Conservation (phyloP, 306 rosid species). For the Quercus agrifolia region DNA sequence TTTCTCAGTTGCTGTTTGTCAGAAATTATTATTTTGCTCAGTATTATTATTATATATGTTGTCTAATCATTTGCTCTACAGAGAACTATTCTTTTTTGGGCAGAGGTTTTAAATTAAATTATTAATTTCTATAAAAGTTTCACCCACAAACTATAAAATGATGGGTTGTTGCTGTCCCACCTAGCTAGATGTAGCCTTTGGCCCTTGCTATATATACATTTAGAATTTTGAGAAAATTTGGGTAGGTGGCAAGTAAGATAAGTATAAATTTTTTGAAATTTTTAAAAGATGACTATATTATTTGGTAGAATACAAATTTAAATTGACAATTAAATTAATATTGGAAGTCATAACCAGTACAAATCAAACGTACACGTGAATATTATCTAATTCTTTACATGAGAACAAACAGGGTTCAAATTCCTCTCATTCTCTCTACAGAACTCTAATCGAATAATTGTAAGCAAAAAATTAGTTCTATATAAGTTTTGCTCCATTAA, state of each 20-base stretch:
- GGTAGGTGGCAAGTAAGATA: neutral
- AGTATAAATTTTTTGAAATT: too few species aligned
- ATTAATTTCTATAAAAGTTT: neutral
- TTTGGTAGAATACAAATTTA: neutral
- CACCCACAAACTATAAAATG: neutral
- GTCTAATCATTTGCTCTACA: neutral
- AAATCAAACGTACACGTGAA: too few species aligned
- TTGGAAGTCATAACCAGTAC: too few species aligned
- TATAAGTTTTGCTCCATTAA: too few species aligned
- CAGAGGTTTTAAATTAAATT: neutral
- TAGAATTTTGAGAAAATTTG: neutral
- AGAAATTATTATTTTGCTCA: neutral
- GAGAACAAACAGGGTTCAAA: too few species aligned
- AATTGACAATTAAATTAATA: too few species aligned
- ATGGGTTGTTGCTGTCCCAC: neutral
- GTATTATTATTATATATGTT: neutral
- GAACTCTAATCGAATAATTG: too few species aligned
- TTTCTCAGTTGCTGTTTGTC: neutral
- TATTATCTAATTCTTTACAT: too few species aligned
- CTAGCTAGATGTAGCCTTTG: neutral
- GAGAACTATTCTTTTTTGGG: neutral
- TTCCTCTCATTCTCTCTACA: too few species aligned
- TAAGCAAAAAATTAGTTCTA: too few species aligned
- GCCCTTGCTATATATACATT: neutral
- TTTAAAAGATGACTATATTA: neutral